Base-by-base conservation (phyloP, 169 alveolate species). In the Theileria orientalis region DNA sequence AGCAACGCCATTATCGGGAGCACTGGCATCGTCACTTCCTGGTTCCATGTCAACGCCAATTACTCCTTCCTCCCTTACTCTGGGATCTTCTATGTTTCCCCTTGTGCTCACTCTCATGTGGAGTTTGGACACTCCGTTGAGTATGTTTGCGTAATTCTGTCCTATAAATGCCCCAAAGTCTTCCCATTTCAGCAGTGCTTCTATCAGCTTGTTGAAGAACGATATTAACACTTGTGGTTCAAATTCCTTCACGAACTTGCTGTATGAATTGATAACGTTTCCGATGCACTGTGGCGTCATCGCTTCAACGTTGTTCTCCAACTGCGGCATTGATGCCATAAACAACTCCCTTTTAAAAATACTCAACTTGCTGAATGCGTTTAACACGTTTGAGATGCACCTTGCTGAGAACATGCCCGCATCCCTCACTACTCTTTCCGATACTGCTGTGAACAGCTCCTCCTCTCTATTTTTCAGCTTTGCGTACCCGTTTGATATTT, bases 201-300 rank as follows among this genome's bases (percentile, higher is more conserved):
- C 59, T 0, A 82, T 9, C 32, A 29, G 11, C 61, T 33, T 66
- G 2, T 74, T 74, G 33, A 64, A 73, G 23, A 82, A 66, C 16
- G n/a, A 32, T 3, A 47, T 0, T 51, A 82, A 0, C 9, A 27
- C 47, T 37, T 37, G 42, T 3, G 5, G 37, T 32, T 33, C 32
- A 8, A 82, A 32, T 21, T 30, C 40, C 14, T 13, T n/a, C 19
- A 52, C 30, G 74, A 82, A 82, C 9, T 82, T 49, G 61, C 84
- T 51, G 19, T 59, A 62, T 8, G 89, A 87, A 6, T 76, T 33
- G 33, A 82, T 57, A 7, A 76, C 63, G 68, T 82, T 82, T n/a
- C 80, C 89, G 13, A 73, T 57, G 47, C 89, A 82, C 41, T 82
- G 89, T 16, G 89, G 89, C 2, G 89, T 82, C 83, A 82, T 73